Base-by-base conservation (phyloP, 2,329 filamentous ascomycete species). In the Chrysoporthe deuterocubensis region DNA sequence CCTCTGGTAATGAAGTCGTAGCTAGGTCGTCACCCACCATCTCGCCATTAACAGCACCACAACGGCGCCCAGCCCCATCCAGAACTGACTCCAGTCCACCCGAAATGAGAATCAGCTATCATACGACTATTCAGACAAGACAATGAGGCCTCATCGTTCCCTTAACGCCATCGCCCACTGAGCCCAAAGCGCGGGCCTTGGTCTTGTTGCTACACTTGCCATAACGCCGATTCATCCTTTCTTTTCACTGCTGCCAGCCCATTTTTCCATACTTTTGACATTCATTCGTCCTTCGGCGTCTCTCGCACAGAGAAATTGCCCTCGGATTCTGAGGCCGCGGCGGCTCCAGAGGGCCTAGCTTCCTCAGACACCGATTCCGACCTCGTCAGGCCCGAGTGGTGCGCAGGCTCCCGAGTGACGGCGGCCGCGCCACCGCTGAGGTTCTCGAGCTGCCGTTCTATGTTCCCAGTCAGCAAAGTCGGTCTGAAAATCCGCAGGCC, bases 361-460 rank as follows among this genome's bases (percentile, higher is more conserved):
- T 82, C 82, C 37, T 83, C 83, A 4, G 77, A 81, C 2, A 79
- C 73, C 0, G 82, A 84, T 18, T 81, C 82, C 2, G 84, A 82
- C 18, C 81, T 81, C 11, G 79, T 81, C 50, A 87, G 76, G 16
- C 83, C 79, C 1, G 85, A 87, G 32, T 80, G 79, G 37, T 83
- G 79, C n/a, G 79, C 72, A 4, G 85, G 84, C 69, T 86, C 84
- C 50, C 79, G 78, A n/a, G 81, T 81, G 8, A 80, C 72, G 5
- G 76, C 60, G 66, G 76, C 61, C 68, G 72, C 70, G 66, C 70
- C 54, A 71, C 68, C 67, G 11, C 66, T 75, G 14, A 78, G 56
- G n/a, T 87, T 84, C 37, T 77, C 75, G 3, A 87, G 75, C 73
- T 87, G 84, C 68, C 85, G 84, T 74, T 87, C 85, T 87, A 69